Percentiles rank a stretch among this genome's conserved stretches.
phyloP scores from a whole-genome alignment of 768 basidiomycete genomes.

The Tricholomella constricta region DNA sequence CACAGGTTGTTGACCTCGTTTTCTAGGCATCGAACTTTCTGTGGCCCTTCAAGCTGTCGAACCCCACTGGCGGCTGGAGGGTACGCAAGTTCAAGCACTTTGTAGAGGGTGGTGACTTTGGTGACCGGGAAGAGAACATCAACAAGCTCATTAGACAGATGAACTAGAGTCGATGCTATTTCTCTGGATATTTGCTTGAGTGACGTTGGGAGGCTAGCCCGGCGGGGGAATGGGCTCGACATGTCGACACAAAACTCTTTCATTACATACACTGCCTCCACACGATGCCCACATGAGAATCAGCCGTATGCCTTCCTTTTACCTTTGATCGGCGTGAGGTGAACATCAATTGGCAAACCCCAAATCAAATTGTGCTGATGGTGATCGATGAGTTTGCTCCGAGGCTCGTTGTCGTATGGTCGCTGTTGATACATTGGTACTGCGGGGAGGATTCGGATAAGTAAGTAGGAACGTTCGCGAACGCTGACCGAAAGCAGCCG shows the following conservation, averaged over 20 bases:
- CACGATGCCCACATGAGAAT: conserved; percentile 19
- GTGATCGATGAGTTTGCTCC: too few relatives aligned
- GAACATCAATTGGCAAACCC: too few relatives aligned
- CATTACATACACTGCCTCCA: conserved; percentile 11
- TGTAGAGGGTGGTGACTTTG: conserved; percentile 95
- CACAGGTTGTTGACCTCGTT: conserved; percentile 9
- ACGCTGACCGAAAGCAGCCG: too few relatives aligned
- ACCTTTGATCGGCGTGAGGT: background rate
- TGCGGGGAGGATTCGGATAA: too few relatives aligned
- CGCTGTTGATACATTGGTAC: too few relatives aligned
- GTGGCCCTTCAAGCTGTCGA: conserved; percentile 99
- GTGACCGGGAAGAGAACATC: conserved; percentile 96
- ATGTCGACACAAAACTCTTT: conserved; percentile 16
- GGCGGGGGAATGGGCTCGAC: conserved; percentile 12
- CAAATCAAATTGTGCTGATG: too few relatives aligned
- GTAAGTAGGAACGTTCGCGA: too few relatives aligned
- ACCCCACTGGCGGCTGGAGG: conserved; percentile 98
- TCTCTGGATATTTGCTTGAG: conserved; percentile 11
- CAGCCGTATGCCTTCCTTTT: conserved; percentile 18
- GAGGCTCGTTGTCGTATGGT: too few relatives aligned
- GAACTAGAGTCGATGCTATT: conserved; percentile 55
- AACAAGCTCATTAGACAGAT: conserved; percentile 96
- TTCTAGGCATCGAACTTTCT: conserved; percentile 88
- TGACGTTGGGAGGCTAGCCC: conserved; percentile 6
- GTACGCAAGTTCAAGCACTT: conserved; percentile 97